Conservation (phyloP, 2,329 filamentous ascomycete species). For the Claviceps digitariae region DNA sequence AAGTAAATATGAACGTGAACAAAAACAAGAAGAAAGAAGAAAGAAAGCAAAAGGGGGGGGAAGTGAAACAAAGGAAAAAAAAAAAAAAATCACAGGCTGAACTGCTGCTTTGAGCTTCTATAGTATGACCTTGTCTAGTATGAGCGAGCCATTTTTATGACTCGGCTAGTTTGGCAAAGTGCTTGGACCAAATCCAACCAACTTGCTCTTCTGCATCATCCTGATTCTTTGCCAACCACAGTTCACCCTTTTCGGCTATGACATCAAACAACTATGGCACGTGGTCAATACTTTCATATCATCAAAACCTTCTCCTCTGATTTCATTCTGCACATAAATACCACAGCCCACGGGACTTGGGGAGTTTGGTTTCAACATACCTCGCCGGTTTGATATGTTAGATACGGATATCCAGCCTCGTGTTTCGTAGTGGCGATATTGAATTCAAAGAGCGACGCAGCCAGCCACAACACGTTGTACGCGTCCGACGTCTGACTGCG, state of each 20-base stretch:
- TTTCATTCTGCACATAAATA: neutral
- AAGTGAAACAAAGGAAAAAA: neutral
- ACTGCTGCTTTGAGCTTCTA: neutral
- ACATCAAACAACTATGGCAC: slow-evolving; percentile 64
- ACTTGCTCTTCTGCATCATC: slow-evolving; percentile 69
- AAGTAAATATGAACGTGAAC: neutral
- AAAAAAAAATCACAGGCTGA: neutral
- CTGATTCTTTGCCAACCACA: slow-evolving; percentile 96
- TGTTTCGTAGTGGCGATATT: slow-evolving; percentile 86
- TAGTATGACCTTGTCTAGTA: neutral
- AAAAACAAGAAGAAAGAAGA: neutral
- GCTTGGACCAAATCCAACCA: slow-evolving; percentile 99
- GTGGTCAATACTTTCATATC: neutral
- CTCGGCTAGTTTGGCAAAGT: slow-evolving; percentile 64
- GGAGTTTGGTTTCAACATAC: slow-evolving; percentile 27
- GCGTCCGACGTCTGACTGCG: slow-evolving; percentile 37
- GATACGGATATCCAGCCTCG: slow-evolving; percentile 89
- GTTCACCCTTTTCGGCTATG: slow-evolving; percentile 89
- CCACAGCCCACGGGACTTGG: no score
- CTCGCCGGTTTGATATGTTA: slow-evolving; percentile 91
- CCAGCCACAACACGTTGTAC: slow-evolving; percentile 74
- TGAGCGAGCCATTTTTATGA: slow-evolving; percentile 13
- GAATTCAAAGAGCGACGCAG: slow-evolving; percentile 91
- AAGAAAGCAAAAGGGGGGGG: no score
- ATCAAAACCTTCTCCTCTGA: neutral